Base-by-base conservation (phyloP, 202 grass and related monocot genomes). In the Setaria italica region DNA sequence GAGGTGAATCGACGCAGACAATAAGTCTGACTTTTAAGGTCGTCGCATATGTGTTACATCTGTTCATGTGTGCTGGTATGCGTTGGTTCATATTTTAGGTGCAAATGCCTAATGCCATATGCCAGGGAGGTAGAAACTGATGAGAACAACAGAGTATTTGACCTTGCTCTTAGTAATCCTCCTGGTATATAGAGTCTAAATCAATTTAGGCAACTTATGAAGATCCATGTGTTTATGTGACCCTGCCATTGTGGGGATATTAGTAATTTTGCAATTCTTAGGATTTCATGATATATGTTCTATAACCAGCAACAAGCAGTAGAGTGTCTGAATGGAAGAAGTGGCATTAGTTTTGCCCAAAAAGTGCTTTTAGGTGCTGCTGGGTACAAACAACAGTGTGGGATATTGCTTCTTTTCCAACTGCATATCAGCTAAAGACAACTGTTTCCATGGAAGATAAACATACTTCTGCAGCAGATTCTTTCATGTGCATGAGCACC, bases 321-420 rank as follows among this genome's bases (percentile, higher is more conserved):
- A 49, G 49, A 63, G 35, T 30, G 16, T 51, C 30, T 37, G 34
- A 11, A 53, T 54, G 33, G 45, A 62, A 77, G 53, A 64, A 71
- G 4, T 65, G n/a, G 66, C 62, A 30, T 70, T 72, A 47, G 6
- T 65, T 4, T 43, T 43, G 33, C 49, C 35, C 35, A 9, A 57
- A 57, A 70, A 11, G 2, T 32, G 4, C 14, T 2, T 25, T 77
- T 78, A 64, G 43, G 11, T 17, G 25, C 12, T 43, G 57, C 29
- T 72, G 45, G 45, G 16, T 25, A 77, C 45, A 83, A 37, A 41
- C 39, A 41, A 55, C 7, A 63, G 9, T 51, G 0, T 62, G 20
- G 46, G 11, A 71, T 70, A 78, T 71, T 19, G 45, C 16, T 88
- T 32, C 71, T 15, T 54, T 79, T 59, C 48, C 33, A 71, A 33